phyloP scores from a whole-genome alignment of 345 rosid species.

The Aethionema arabicum region DNA sequence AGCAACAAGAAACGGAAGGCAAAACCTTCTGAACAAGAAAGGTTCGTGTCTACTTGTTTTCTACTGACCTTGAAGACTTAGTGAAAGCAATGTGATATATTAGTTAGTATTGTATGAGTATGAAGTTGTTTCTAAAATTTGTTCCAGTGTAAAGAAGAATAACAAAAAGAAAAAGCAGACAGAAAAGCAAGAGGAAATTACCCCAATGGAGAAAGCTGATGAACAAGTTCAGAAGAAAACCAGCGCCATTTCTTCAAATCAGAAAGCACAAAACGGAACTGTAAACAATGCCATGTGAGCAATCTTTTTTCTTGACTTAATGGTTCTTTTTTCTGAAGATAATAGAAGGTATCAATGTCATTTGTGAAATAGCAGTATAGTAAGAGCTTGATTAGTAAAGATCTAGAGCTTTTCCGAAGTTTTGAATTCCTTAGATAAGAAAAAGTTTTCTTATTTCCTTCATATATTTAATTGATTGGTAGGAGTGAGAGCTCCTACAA shows the following conservation, averaged over 20 bases:
- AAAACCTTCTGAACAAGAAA: slow-evolving; percentile 56
- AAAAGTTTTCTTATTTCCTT: too few relatives aligned
- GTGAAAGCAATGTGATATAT: not conserved
- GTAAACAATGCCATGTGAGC: slow-evolving; percentile 45
- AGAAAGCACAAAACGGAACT: slow-evolving; percentile 26
- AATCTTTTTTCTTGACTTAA: slow-evolving; percentile 6
- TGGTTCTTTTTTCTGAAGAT: not conserved
- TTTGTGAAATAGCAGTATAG: not conserved
- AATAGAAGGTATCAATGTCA: not conserved
- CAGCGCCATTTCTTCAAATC: slow-evolving; percentile 34
- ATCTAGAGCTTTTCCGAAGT: too few relatives aligned
- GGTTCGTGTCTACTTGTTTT: slow-evolving; percentile 40
- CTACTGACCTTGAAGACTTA: not conserved
- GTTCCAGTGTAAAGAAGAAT: slow-evolving; percentile 49
- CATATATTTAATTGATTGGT: too few relatives aligned
- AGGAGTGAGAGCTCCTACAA: too few relatives aligned
- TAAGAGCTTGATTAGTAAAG: not conserved
- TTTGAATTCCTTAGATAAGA: too few relatives aligned
- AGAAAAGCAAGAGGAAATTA: slow-evolving; percentile 37
- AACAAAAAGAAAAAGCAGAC: slow-evolving; percentile 66
- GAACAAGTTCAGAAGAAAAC: slow-evolving; percentile 30
- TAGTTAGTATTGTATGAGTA: slow-evolving; percentile 9
- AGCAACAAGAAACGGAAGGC: slow-evolving; percentile 61
- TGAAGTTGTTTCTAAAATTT: slow-evolving; percentile 28
- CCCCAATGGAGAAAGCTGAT: slow-evolving; percentile 29